Percentiles rank a stretch among this genome's conserved stretches.
phyloP scores from a whole-genome alignment of 352 stramenopile genomes.

The Blastocystis sp. region DNA sequence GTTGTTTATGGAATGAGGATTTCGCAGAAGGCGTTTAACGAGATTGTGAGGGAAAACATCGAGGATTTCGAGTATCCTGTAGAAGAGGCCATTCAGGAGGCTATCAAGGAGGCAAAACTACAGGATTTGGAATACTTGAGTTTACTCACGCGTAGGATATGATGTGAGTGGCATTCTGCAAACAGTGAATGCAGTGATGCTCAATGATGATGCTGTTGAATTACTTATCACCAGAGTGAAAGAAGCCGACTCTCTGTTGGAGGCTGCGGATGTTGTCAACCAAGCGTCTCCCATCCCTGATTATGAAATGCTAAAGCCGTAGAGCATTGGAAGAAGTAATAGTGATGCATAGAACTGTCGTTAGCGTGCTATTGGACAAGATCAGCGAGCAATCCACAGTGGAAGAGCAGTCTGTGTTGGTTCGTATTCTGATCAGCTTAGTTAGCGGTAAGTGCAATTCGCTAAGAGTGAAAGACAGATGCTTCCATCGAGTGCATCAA shows the following conservation, averaged over 20 bases:
- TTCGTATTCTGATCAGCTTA: too few species aligned
- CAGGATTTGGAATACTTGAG: constrained; percentile 48
- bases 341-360: too few species aligned
- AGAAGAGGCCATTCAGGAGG: constrained; percentile 70
- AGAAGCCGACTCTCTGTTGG: background rate
- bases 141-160: background rate
- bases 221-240: background rate
- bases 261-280: constrained; percentile 4
- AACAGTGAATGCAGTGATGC: background rate
- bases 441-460: too few species aligned
- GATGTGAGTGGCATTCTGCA: background rate
- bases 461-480: too few species aligned
- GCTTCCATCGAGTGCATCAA: too few species aligned
- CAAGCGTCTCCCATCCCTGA: background rate
- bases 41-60: constrained; percentile 71
- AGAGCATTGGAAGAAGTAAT: too few species aligned
- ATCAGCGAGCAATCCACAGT: too few species aligned
- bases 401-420: too few species aligned
- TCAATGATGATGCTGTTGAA: background rate
- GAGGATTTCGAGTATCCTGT: constrained; percentile 72
- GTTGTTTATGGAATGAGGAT: too few species aligned
- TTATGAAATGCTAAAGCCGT: too few species aligned
- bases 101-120: constrained; percentile 69
- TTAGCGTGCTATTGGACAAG: too few species aligned
- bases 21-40: constrained; percentile 70